Percentiles rank a stretch among this genome's conserved stretches.
Evolutionary conservation across 805 yeast genomes (phyloP).

Genomic region (Teunomyces kruisii): DNA sequence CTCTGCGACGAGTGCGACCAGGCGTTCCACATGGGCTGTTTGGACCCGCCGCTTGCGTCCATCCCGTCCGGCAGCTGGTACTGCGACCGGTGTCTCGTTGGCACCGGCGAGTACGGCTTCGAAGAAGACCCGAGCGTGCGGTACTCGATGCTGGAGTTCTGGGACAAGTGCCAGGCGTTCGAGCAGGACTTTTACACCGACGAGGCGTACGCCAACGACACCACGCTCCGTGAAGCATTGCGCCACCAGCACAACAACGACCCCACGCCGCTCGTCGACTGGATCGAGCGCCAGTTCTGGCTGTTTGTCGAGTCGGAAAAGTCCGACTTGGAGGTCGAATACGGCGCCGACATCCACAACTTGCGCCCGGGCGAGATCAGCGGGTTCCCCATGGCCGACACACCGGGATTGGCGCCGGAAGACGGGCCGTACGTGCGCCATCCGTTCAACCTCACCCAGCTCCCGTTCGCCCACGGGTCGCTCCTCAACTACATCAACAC

Average conservation of each 20-base stretch:
- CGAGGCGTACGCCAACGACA: too few species aligned
- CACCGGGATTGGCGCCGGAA: constrained; percentile 15
- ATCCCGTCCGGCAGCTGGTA: constrained; percentile 70
- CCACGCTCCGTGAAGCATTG: too few species aligned
- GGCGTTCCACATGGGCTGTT: constrained; percentile 65
- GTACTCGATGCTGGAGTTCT: constrained; percentile 62
- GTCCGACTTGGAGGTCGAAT: constrained; percentile 58
- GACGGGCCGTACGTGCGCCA: constrained; percentile 47
- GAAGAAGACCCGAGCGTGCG: constrained; percentile 57
- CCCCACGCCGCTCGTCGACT: constrained; percentile 22
- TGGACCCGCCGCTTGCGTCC: constrained; percentile 52
- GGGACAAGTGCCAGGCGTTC: constrained; percentile 52
- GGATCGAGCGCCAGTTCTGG: constrained; percentile 72
- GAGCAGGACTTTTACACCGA: constrained; percentile 39
- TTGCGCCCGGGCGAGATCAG: constrained; percentile 62
- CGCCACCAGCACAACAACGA: too few species aligned
- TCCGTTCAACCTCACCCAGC: constrained; percentile 72
- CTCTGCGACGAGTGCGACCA: constrained; percentile 76
- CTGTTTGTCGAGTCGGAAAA: constrained; percentile 38
- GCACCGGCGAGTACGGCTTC: constrained; percentile 86
- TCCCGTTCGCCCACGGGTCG: constrained; percentile 72
- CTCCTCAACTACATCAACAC: constrained; percentile 63
- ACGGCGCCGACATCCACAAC: constrained; percentile 85
- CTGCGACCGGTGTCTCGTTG: constrained; percentile 81
- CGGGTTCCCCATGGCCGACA: constrained; percentile 62